Conservation (phyloP, 225 moss, liverwort and hornwort species). For the Physcomitrellopsis africana region DNA sequence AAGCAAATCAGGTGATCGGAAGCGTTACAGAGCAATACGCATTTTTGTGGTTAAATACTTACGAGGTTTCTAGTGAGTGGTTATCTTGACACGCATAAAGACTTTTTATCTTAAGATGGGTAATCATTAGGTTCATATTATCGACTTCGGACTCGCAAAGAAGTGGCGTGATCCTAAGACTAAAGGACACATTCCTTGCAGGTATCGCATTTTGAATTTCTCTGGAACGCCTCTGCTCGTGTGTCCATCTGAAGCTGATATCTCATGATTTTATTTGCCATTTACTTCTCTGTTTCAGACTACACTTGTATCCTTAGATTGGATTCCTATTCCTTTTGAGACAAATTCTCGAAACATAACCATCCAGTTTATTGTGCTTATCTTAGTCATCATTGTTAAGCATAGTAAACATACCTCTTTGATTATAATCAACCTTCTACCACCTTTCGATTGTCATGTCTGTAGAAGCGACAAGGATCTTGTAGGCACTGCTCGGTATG, state of each 20-base stretch:
- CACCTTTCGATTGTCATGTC: not conserved
- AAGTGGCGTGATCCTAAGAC: slow-evolving; percentile 82
- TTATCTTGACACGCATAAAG: slow-evolving; percentile 19
- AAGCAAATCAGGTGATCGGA: slow-evolving; percentile 75
- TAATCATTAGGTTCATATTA: slow-evolving; percentile 38
- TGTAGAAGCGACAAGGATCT: slow-evolving; percentile 73
- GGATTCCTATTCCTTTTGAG: too few species aligned
- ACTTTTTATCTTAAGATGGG: slow-evolving; percentile 24
- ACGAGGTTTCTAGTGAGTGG: not conserved
- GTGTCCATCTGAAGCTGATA: too few species aligned
- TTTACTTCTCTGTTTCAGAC: too few species aligned
- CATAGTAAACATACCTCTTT: not conserved
- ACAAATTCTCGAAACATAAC: too few species aligned
- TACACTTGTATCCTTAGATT: too few species aligned
- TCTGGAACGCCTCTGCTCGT: not conserved
- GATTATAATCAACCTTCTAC: not conserved
- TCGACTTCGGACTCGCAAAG: slow-evolving; percentile 79
- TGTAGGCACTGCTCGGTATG: slow-evolving; percentile 69
- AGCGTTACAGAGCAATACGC: not conserved
- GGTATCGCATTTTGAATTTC: slow-evolving; percentile 27
- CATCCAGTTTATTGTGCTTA: not conserved
- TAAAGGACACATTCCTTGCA: slow-evolving; percentile 75
- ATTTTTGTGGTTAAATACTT: not conserved
- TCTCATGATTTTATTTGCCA: too few species aligned
- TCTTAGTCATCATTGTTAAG: not conserved